Conservation (phyloP, 208 protist genomes). For the Phytomonas serpens region DNA sequence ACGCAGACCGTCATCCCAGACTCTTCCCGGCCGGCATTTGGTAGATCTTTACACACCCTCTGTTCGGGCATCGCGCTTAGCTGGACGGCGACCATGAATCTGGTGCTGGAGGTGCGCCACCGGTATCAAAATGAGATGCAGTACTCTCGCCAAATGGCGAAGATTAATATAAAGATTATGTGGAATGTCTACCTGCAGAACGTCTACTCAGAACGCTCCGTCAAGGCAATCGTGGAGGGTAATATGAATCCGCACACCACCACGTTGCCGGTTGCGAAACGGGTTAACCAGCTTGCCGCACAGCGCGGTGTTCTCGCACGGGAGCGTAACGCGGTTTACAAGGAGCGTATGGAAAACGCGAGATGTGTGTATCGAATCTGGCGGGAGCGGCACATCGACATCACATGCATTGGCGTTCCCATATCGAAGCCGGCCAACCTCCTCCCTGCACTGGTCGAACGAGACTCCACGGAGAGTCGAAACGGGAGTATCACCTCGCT, state of each 20-base stretch:
- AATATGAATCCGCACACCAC: conserved; percentile 56
- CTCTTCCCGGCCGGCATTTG: conserved; percentile 33
- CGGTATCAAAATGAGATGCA: conserved; percentile 48
- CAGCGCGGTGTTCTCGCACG: conserved; percentile 31
- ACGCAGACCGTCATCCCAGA: conserved; percentile 32
- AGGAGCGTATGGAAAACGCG: conserved; percentile 64
- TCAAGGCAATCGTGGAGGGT: conserved; percentile 41
- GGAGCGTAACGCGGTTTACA: conserved; percentile 30
- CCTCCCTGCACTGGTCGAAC: background rate
- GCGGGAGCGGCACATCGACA: conserved; percentile 65
- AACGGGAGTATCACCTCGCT: background rate
- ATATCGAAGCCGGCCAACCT: background rate
- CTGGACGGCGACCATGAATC: conserved; percentile 37
- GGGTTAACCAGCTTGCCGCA: conserved; percentile 54
- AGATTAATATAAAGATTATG: conserved; percentile 40
- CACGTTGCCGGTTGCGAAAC: conserved; percentile 42
- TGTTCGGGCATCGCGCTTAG: conserved; percentile 54
- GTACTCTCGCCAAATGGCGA: conserved; percentile 36
- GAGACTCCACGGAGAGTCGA: background rate
- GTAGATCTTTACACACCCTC: conserved; percentile 33
- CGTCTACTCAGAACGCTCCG: conserved; percentile 47
- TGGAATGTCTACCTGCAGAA: conserved; percentile 65
- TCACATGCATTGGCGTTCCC: conserved; percentile 11
- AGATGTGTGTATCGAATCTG: conserved; percentile 76
- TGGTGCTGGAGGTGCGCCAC: conserved; percentile 52